These are phyloP conservation scores for Vaccinium corymbosum DNA, from an alignment of 148 eudicot species.

Conservation along the genomic window DNA sequence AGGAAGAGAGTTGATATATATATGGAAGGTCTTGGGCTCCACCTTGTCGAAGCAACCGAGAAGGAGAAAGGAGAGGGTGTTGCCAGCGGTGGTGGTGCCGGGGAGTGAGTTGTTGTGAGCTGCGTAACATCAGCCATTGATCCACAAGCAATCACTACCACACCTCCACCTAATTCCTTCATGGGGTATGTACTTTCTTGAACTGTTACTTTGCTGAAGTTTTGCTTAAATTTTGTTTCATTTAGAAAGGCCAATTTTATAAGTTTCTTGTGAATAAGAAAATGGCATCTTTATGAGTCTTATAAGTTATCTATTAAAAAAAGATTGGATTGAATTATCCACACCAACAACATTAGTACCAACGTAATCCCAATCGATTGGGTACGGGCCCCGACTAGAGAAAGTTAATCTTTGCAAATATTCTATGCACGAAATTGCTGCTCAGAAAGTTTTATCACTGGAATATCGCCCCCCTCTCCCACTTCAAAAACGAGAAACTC, in stretches of 20 bases:
- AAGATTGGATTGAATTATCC: background rate
- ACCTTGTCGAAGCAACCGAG: slow-evolving; percentile 26
- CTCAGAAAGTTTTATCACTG: no score
- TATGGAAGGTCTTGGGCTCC: slow-evolving; percentile 24
- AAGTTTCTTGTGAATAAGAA: background rate
- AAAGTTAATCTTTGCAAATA: no score
- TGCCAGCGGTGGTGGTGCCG: slow-evolving; percentile 3
- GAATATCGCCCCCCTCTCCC: no score
- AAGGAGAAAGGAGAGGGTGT: slow-evolving; percentile 31
- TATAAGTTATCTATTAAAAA: background rate
- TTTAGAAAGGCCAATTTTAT: background rate
- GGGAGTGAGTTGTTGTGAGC: slow-evolving; percentile 8
- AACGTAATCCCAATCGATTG: no score
- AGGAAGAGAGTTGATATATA: slow-evolving; percentile 22
- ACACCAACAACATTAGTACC: no score
- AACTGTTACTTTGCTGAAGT: background rate
- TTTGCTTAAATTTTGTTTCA: background rate
- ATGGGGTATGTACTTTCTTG: background rate
- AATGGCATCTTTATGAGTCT: background rate
- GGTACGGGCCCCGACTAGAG: no score
- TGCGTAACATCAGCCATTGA: slow-evolving; percentile 15
- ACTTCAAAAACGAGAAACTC: no score
- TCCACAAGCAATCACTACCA: slow-evolving; percentile 10
- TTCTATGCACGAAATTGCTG: no score
- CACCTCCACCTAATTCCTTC: slow-evolving; percentile 1